Evolutionary conservation across 2,329 filamentous ascomycete species (phyloP), one percentile per base, ranked within the genome.

Genomic region (Microsporum canis): DNA sequence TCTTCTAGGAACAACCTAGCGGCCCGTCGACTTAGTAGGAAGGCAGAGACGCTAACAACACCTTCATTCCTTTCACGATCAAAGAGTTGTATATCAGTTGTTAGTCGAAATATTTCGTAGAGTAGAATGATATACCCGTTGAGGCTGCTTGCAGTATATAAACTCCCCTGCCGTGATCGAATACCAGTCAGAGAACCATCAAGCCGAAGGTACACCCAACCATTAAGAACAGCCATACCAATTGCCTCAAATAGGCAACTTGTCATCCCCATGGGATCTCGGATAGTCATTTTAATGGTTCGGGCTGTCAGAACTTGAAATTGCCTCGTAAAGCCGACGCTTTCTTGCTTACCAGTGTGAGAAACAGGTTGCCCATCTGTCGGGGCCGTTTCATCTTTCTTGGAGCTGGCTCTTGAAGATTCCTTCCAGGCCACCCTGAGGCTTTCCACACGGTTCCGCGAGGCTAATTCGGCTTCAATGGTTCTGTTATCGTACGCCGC

Each of bases 101-200:
- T 88, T 62, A 91, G 75, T 3, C 88, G 83, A 67, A 89, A 91
- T 0, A 84, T 85, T 71, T 91, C 88, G 63, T 88, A 91, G 10
- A 90, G 77, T 8, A 91, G 77, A 57, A 90, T 85, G 2, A 91
- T 78, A 68, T 91, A 91, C 1, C 87, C 87, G 68, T 91, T 88
- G 4, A 91, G 77, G 3, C 83, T 86, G 5, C 86, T 80, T 0
- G 86, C 84, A 1, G 83, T 88, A 66, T 91, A 91, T 0, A 91
- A 73, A 4, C 85, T 86, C 57, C 87, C 88, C 70, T 91, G 76
- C 1, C 88, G 80, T 31, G 87, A 90, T 29, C 88, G 80, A 56
- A 91, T 91, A 0, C 88, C 88, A 0, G 86, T 78, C 55, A 87
- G 81, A 61, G 85, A 86, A 8, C 83, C 78, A 1, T 82, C 80